These are phyloP conservation scores for Pseudozyma thailandica DNA, from an alignment of 1,284 basidiomycete genomes.

Conservation along the genomic window DNA sequence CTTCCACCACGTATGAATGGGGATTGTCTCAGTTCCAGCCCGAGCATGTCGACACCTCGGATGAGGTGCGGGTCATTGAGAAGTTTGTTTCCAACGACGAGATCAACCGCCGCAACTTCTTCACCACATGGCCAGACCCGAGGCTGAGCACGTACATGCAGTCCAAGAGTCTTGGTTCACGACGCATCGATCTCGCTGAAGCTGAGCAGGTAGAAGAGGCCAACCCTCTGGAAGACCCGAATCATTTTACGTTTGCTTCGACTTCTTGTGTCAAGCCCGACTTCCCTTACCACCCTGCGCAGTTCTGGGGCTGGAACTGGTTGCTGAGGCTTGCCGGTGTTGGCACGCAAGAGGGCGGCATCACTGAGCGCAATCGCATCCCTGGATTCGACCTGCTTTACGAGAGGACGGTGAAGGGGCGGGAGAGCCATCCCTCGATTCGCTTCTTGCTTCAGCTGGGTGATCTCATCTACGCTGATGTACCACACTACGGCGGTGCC, in stretches of 20 bases:
- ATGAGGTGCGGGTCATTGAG: constrained; percentile 48
- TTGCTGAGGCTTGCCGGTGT: constrained; percentile 51
- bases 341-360: constrained; percentile 55
- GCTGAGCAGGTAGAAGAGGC: constrained; percentile 18
- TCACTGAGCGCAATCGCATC: constrained; percentile 70
- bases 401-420: constrained; percentile 39
- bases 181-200: constrained; percentile 10
- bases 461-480: constrained; percentile 81
- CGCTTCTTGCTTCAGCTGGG: constrained; percentile 67
- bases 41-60: constrained; percentile 31
- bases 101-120: constrained; percentile 47
- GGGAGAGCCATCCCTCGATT: constrained; percentile 60
- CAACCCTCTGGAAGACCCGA: constrained; percentile 63
- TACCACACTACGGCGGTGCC: constrained; percentile 71
- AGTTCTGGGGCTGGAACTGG: constrained; percentile 67
- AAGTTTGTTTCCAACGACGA: constrained; percentile 42
- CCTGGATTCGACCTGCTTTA: constrained; percentile 78
- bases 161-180: constrained; percentile 33
- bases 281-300: constrained; percentile 65
- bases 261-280: constrained; percentile 67
- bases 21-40: constrained; percentile 63
- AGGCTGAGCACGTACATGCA: constrained; percentile 54
- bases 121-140: constrained; percentile 73
- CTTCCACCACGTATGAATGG: constrained; percentile 80
- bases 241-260: constrained; percentile 65